Evolutionary conservation across 2,329 filamentous ascomycete species (phyloP).

Genomic region (Penicillium sp.): DNA sequence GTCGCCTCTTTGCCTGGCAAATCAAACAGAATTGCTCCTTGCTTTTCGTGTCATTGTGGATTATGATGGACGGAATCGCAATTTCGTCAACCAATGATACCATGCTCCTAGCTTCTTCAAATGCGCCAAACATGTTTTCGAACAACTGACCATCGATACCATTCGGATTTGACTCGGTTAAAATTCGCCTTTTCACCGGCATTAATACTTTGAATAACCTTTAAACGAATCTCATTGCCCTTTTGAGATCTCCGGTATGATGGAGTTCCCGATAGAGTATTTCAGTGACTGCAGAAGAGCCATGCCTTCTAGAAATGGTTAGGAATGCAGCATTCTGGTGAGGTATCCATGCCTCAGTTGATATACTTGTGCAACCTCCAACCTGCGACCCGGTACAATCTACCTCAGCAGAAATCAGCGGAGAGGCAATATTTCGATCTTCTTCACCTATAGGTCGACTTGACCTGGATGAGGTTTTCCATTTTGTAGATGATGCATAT

Average conservation of each 20-base stretch:
- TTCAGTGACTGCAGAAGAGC: neutral
- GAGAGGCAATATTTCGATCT: neutral
- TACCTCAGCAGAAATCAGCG: neutral
- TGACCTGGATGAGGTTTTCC: neutral
- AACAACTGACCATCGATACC: neutral
- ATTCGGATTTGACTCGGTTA: neutral
- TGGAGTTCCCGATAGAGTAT: neutral
- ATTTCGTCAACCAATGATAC: neutral
- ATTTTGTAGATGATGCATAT: neutral
- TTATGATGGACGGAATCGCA: neutral
- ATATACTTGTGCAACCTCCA: neutral
- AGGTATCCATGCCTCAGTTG: neutral
- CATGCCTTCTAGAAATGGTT: neutral
- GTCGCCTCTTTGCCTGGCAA: neutral
- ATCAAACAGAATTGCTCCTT: no score
- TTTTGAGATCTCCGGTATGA: neutral
- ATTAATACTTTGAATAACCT: neutral
- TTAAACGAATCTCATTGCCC: neutral
- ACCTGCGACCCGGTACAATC: neutral
- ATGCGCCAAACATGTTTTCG: neutral
- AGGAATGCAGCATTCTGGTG: conserved; percentile 1
- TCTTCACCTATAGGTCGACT: neutral
- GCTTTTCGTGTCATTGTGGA: neutral
- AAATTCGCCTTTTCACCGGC: neutral
- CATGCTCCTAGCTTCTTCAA: neutral